Evolutionary conservation across 345 rosid species (phyloP), one percentile per base, ranked within the genome.

Genomic region (Fremontodendron californicum): DNA sequence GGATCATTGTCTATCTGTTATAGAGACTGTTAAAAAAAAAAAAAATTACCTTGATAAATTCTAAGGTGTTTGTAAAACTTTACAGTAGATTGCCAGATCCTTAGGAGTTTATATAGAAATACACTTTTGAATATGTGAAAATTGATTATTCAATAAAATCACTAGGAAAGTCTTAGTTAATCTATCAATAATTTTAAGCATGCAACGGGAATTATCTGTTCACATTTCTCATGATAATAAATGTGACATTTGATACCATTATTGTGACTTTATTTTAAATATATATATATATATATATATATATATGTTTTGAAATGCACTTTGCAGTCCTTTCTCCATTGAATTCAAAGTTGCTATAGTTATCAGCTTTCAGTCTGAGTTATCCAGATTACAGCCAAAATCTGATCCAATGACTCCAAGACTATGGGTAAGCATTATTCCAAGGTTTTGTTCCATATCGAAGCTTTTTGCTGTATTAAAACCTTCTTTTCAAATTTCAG

Each of bases 321-420:
- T 65, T 37, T 79, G 78, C 89, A 94, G 97, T 29, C 94, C 97
- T 29, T 95, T 95, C 86, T 91, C 99, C 4, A 81, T 92, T 1
- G 97, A 93, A 88, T 93, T 93, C 84, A 95, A 92, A 87, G 90
- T 87, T 43, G 82, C 89, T 57, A 74, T 95, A 77, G 87, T 90
- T 39, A 87, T 95, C 80, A 87, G 67, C 81, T 95, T 95, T 73
- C 85, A 82, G 78, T 91, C 97, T 3, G 91, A 92, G 57, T 71
- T 89, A 48, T 84, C 90, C 55, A 89, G 87, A 82, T 84, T 84
- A 84, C 89, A 92, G 58, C 70, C 85, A 8, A 95, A 89, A 80
- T 84, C 93, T 31, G 97, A 93, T 83, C 97, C 99, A 48, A 89
- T 86, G 71, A 86, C 90, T 79, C 99, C 99, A 48, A 87, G 99